phyloP scores from a whole-genome alignment of 208 protist genomes.

The Angomonas deanei region DNA sequence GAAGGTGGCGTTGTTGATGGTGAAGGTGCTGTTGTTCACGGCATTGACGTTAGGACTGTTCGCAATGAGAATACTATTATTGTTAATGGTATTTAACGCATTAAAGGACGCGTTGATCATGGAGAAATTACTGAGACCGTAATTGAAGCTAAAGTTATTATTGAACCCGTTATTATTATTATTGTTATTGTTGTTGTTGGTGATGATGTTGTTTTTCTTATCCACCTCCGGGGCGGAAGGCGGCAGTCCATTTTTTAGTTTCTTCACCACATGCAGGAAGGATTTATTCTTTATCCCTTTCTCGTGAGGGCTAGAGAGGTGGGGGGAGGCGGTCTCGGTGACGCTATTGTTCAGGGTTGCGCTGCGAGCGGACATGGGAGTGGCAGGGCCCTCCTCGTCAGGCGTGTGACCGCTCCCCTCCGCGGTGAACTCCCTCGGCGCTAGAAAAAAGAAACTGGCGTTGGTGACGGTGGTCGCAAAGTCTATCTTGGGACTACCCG shows the following conservation, averaged over 20 bases:
- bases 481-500: neutral
- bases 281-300: neutral
- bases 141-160: neutral
- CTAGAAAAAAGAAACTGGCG: conserved; percentile 23
- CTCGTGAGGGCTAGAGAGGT: neutral
- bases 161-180: neutral
- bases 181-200: neutral
- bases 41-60: neutral
- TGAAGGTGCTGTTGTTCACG: neutral
- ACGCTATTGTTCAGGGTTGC: too few species aligned
- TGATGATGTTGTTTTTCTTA: neutral
- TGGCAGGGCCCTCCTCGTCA: too few species aligned
- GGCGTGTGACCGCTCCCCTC: too few species aligned
- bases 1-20: neutral
- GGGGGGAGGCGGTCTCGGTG: conserved; percentile 8
- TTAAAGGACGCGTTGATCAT: neutral
- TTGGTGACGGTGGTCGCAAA: neutral
- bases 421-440: too few species aligned
- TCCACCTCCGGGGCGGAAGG: neutral
- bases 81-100: neutral
- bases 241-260: neutral
- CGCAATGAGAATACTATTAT: neutral
- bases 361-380: too few species aligned
- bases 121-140: neutral
- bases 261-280: neutral